Evolutionary conservation across 1,284 basidiomycete species (phyloP).

Genomic region (Neonothopanus nambi): DNA sequence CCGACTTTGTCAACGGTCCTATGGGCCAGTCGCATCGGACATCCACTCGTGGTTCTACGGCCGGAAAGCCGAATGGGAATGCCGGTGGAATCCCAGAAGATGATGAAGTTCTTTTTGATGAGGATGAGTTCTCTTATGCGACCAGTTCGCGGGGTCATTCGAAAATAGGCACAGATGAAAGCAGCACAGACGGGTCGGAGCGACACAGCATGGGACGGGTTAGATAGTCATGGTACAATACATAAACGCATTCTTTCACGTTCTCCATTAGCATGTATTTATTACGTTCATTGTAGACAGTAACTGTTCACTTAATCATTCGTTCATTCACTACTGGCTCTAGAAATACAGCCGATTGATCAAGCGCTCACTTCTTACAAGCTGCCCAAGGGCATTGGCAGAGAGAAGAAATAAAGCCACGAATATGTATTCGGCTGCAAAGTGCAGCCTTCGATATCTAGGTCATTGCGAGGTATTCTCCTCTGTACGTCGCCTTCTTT

Average conservation of each 20-base stretch:
- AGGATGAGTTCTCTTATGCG: conserved; percentile 43
- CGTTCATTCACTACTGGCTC: conserved; percentile 5
- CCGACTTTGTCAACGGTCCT: conserved; percentile 61
- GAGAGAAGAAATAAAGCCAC: neutral
- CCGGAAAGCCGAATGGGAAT: conserved; percentile 26
- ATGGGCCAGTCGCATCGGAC: conserved; percentile 19
- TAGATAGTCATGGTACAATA: neutral
- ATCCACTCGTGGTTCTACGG: neutral
- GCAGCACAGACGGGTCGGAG: conserved; percentile 33
- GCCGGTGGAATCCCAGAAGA: conserved; percentile 30
- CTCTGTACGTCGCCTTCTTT: conserved; percentile 22
- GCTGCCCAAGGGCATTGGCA: no score
- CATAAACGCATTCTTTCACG: neutral
- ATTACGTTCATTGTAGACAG: conserved; percentile 5
- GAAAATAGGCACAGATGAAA: conserved; percentile 41
- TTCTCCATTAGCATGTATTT: conserved; percentile 2
- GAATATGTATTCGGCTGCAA: no score
- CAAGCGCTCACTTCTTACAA: no score
- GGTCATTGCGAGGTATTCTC: no score
- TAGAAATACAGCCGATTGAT: no score
- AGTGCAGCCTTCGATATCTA: no score
- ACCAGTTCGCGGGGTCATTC: conserved; percentile 41
- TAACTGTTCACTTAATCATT: neutral
- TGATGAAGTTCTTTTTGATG: conserved; percentile 62
- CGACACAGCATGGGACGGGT: conserved; percentile 1